Base-by-base conservation (phyloP, 2,329 filamentous ascomycete genomes). In the Macrophomina phaseolina region DNA sequence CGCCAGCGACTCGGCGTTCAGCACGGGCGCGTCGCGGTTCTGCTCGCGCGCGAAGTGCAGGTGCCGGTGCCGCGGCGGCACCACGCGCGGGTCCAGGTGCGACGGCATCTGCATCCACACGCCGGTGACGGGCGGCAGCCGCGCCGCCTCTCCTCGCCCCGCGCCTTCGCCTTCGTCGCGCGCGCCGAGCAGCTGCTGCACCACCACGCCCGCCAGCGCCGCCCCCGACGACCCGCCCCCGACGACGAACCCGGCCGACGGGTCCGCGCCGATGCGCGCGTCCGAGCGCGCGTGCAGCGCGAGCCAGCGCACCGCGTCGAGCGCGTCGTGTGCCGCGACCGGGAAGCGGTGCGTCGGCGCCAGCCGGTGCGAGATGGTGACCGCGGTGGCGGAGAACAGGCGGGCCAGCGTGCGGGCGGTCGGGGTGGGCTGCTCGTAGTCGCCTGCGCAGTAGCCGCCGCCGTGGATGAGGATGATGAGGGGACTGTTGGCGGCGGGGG, bases 291-390 rank as follows among this genome's bases (percentile, higher is more conserved):
- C 58, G 58, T 49, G 42, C 30, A 30, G 4, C 2, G 58, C 58
- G 1, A 78, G 70, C 74, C 77, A 80, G 66, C 72, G 70, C 1
- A 78, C 48, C 2, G 75, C 75, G 56, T 74, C 72, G n/a, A 78
- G 67, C 1, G 70, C 69, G 61, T 80, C 78, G 40, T 78, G 71
- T 0, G 77, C 66, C 18, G 78, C 75, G 7, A 73, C 70, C 7
- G 78, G 78, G 67, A 76, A 80, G 11, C 73, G 72, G 53, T 75
- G 71, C 66, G 79, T 76, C 3, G 78, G 78, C 12, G 76, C 78
- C 0, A 79, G 71, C 14, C 78, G 73, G 64, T 80, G 80, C 61
- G 74, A 73, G 36, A 79, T 70, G 30, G 73, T 73, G 56, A 79
- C 67, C 4, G 78, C 75, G 7, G 58, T 62, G 58, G 58, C 58